Evolutionary conservation across 257 asterid genomes (phyloP).

Genomic region (Petrea volubilis): DNA sequence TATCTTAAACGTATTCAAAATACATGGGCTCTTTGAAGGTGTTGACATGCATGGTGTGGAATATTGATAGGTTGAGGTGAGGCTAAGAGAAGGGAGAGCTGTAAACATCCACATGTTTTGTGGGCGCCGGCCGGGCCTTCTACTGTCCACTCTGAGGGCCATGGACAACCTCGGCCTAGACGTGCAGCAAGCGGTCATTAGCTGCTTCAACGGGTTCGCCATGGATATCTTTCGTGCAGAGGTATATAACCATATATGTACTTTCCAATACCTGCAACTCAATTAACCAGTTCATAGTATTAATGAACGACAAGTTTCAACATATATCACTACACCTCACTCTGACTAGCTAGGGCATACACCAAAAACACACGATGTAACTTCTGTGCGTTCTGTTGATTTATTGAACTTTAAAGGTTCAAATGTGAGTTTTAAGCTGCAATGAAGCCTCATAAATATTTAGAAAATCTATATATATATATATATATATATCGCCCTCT

Average conservation of each 20-base stretch:
- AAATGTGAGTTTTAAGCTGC: too few relatives aligned
- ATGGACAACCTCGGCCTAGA: slow-evolving; percentile 69
- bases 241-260: slow-evolving; percentile 29
- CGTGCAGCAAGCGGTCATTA: slow-evolving; percentile 71
- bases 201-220: slow-evolving; percentile 76
- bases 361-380: too few relatives aligned
- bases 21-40: too few relatives aligned
- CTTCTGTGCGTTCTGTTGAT: too few relatives aligned
- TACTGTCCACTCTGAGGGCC: slow-evolving; percentile 63
- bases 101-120: slow-evolving; percentile 77
- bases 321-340: too few relatives aligned
- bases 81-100: slow-evolving; percentile 65
- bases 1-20: too few relatives aligned
- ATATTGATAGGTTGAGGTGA: slow-evolving; percentile 61
- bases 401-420: too few relatives aligned
- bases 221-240: slow-evolving; percentile 74
- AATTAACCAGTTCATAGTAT: background rate
- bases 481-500: too few relatives aligned
- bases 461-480: too few relatives aligned
- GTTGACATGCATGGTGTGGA: too few relatives aligned
- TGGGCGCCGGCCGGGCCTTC: slow-evolving; percentile 57
- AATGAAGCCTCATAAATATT: too few relatives aligned
- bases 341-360: too few relatives aligned
- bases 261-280: background rate
- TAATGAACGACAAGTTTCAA: background rate